Evolutionary conservation across 345 rosid species (phyloP).

Genomic region (Salix viminalis): DNA sequence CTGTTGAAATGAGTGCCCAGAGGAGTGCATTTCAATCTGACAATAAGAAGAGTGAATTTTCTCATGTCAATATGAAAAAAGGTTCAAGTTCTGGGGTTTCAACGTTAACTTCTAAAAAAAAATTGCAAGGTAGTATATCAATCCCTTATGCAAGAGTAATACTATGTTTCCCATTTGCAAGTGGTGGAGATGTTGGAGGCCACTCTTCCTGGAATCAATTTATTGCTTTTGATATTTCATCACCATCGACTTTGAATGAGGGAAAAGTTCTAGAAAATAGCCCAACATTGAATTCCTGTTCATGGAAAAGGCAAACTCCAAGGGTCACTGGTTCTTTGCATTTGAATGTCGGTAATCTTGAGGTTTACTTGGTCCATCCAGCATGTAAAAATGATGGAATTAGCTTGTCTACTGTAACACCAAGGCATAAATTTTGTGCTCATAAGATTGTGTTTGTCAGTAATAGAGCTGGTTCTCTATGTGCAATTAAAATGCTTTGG

Average conservation of each 20-base stretch:
- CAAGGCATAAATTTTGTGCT: conserved; percentile 40
- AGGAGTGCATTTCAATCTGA: conserved; percentile 14
- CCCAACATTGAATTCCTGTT: conserved; percentile 30
- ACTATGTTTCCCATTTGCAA: conserved; percentile 64
- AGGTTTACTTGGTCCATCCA: conserved; percentile 54
- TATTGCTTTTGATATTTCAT: conserved; percentile 58
- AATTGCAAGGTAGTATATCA: conserved; percentile 49
- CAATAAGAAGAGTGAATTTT: conserved; percentile 20
- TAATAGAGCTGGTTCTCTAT: conserved; percentile 38
- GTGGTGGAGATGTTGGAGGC: conserved; percentile 31
- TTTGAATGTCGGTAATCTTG: conserved; percentile 50
- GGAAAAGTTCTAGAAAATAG: conserved; percentile 19
- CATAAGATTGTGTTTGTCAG: conserved; percentile 50
- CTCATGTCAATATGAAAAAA: conserved; percentile 20
- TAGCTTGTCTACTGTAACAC: conserved; percentile 15
- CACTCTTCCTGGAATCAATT: conserved; percentile 54
- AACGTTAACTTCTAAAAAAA: conserved; percentile 37
- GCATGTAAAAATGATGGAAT: conserved; percentile 31
- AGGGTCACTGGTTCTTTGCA: conserved; percentile 44
- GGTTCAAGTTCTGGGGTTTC: conserved; percentile 24
- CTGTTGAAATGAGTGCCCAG: conserved; percentile 26
- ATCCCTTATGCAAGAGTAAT: conserved; percentile 63
- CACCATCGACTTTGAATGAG: conserved; percentile 36
- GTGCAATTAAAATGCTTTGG: conserved; percentile 72
- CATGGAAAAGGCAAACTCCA: conserved; percentile 37